Percentiles rank a stretch among this genome's conserved stretches.
phyloP scores from a whole-genome alignment of 352 stramenopile species.

The Phytophthora tubulina region DNA sequence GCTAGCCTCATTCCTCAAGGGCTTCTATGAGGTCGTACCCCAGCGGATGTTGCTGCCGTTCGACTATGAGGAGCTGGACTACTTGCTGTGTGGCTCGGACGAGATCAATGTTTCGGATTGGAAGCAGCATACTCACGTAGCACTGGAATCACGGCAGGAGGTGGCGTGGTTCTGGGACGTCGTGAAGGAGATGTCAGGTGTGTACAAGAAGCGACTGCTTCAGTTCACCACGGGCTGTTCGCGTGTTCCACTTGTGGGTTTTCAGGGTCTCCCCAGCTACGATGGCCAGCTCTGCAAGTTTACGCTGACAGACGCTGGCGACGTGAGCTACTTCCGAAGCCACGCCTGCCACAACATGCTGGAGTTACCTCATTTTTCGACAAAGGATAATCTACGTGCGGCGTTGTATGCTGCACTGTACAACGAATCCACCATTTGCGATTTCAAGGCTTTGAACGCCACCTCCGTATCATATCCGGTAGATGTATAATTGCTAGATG shows the following conservation, averaged over 20 bases:
- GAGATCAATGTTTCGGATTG: slow-evolving; percentile 95
- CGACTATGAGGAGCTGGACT: slow-evolving; percentile 96
- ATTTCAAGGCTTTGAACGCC: slow-evolving; percentile 6
- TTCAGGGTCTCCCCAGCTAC: slow-evolving; percentile 73
- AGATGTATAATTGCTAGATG: slow-evolving; percentile 24
- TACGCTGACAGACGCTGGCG: slow-evolving; percentile 45
- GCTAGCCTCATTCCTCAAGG: slow-evolving; percentile 91
- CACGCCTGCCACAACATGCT: slow-evolving; percentile 87
- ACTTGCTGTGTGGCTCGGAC: slow-evolving; percentile 95
- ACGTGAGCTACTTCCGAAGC: slow-evolving; percentile 51
- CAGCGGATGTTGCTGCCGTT: slow-evolving; percentile 94
- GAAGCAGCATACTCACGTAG: slow-evolving; percentile 77
- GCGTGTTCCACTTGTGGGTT: slow-evolving; percentile 73
- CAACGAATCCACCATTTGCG: slow-evolving; percentile 37
- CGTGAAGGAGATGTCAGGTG: slow-evolving; percentile 84
- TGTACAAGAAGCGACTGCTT: slow-evolving; percentile 72
- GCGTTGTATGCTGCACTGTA: slow-evolving; percentile 62
- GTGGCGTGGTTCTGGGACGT: slow-evolving; percentile 72
- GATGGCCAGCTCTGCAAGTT: slow-evolving; percentile 78
- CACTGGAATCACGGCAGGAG: slow-evolving; percentile 39
- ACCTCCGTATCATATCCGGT: slow-evolving; percentile 21
- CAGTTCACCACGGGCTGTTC: slow-evolving; percentile 84
- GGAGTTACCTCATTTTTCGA: slow-evolving; percentile 93
- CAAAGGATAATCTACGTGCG: slow-evolving; percentile 75
- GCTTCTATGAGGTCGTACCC: slow-evolving; percentile 97